Base-by-base conservation (phyloP, 768 basidiomycete genomes). In the Mycena floridula region DNA sequence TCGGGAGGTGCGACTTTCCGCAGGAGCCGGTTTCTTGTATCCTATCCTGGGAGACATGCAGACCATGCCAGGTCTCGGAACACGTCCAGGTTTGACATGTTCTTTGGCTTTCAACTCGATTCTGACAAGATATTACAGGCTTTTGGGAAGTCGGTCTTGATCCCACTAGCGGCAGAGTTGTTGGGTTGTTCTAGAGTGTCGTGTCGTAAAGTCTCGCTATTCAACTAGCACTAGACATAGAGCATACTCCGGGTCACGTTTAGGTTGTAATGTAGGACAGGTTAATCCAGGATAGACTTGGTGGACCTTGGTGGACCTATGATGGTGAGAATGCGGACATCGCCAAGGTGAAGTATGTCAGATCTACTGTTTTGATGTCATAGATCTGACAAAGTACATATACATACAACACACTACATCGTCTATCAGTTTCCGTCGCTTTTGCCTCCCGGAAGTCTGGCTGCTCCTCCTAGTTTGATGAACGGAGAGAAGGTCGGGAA, bases 1-100 rank as follows among this genome's bases (percentile, higher is more conserved):
- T 60, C 81, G 89, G 25, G 81, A 82, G 44, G 88, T 97, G 37
- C 74, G 88, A 38, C 68, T 95, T 18, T 88, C 89, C 6, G 96
- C 92, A 5, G 95, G 95, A 35, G 93, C 94, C 46, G 90, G 90
- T 21, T 97, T 98, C 82, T 67, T 98, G 51, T 96, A 94, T 64
- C 94, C 95, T 20, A 77, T 97, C 50, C 73, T 89, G n/a, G 90
- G 89, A 28, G 91, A 94, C 62, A 97, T 99, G 89, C 87, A 90
- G 62, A 97, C 93, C 45, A 95, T 99, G 91, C 95, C 95, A 36
- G 95, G 93, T 53, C 77, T 96, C 32, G 89, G 84, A 21, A 96
- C 91, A 47, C 82, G 92, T 48, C 92, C 92, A 61, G 89, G 87
- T 81, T 46, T 53, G 67, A 48, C 25, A 3, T 18, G 27, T 21